Evolutionary conservation across 352 stramenopile genomes (phyloP).

Genomic region (Globisporangium irregulare): DNA sequence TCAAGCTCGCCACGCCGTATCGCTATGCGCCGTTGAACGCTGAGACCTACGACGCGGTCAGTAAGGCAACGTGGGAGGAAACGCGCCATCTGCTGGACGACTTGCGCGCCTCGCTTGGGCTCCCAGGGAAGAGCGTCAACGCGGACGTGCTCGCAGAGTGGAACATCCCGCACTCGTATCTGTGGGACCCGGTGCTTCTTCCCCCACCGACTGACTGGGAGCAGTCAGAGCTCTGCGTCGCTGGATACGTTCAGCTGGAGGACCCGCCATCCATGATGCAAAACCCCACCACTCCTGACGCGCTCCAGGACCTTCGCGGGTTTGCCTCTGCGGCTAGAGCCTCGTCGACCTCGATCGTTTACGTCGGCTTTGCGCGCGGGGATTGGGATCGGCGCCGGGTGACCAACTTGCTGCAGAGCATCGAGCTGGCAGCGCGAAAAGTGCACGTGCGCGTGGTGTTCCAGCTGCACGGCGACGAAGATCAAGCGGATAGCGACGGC

Average conservation of each 20-base stretch:
- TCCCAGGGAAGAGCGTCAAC: conserved; percentile 36
- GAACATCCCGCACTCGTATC: conserved; percentile 64
- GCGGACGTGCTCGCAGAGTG: conserved; percentile 48
- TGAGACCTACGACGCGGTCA: conserved; percentile 49
- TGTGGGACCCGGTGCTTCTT: conserved; percentile 60
- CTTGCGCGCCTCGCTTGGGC: conserved; percentile 49
- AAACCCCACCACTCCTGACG: conserved; percentile 25
- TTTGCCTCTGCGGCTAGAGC: not conserved
- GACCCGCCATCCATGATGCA: conserved; percentile 15
- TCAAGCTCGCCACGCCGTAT: conserved; percentile 38
- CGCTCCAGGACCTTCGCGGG: not conserved
- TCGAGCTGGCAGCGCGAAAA: conserved; percentile 41
- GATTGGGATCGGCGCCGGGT: conserved; percentile 40
- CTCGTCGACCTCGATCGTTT: conserved; percentile 34
- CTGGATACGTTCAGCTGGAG: conserved; percentile 49
- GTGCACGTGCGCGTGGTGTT: conserved; percentile 48
- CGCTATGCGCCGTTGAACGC: conserved; percentile 43
- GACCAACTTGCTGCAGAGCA: conserved; percentile 34
- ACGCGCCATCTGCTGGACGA: conserved; percentile 49
- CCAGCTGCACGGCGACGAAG: conserved; percentile 40
- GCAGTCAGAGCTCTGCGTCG: conserved; percentile 42
- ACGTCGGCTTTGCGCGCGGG: conserved; percentile 47
- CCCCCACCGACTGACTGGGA: conserved; percentile 61
- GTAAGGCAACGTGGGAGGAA: conserved; percentile 44
- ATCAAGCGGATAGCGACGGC: conserved; percentile 10